Evolutionary conservation across 495 filamentous ascomycete genomes (phyloP).

Genomic region (Daldinia concentrica): DNA sequence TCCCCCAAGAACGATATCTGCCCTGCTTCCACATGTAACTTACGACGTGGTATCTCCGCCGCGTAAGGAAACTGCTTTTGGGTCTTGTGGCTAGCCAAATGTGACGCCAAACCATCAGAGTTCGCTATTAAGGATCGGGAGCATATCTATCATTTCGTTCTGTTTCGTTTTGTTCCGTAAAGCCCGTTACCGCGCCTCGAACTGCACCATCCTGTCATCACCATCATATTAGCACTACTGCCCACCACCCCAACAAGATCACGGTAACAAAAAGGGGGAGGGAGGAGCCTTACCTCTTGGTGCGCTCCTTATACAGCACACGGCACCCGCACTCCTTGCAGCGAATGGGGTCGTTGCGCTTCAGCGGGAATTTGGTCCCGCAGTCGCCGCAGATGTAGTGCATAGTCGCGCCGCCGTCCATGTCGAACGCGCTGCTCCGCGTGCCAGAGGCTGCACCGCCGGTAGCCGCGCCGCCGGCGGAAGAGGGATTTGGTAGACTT

Average conservation of each 20-base stretch:
- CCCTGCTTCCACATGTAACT: neutral
- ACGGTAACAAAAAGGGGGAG: neutral
- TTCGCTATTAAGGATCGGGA: neutral
- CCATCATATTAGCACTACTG: constrained; percentile 18
- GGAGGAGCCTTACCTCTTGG: constrained; percentile 71
- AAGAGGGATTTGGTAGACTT: constrained; percentile 67
- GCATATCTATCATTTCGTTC: neutral
- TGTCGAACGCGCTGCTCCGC: constrained; percentile 46
- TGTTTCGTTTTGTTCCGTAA: no score
- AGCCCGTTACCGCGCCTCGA: constrained; percentile 79
- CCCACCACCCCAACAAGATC: neutral
- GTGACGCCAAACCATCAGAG: neutral
- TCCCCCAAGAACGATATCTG: neutral
- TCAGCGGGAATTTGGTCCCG: constrained; percentile 79
- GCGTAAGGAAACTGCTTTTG: neutral
- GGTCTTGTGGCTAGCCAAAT: neutral
- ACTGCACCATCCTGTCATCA: constrained; percentile 85
- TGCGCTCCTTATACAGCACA: constrained; percentile 97
- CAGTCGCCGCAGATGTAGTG: constrained; percentile 95
- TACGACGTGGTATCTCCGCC: neutral
- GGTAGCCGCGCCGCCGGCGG: constrained; percentile 17
- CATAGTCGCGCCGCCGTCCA: constrained; percentile 59
- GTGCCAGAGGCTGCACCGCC: constrained; percentile 39
- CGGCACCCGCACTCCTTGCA: constrained; percentile 97
- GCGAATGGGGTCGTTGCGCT: constrained; percentile 85